Evolutionary conservation across 2,329 filamentous ascomycete species (phyloP).

Genomic region (Phoma sp.): DNA sequence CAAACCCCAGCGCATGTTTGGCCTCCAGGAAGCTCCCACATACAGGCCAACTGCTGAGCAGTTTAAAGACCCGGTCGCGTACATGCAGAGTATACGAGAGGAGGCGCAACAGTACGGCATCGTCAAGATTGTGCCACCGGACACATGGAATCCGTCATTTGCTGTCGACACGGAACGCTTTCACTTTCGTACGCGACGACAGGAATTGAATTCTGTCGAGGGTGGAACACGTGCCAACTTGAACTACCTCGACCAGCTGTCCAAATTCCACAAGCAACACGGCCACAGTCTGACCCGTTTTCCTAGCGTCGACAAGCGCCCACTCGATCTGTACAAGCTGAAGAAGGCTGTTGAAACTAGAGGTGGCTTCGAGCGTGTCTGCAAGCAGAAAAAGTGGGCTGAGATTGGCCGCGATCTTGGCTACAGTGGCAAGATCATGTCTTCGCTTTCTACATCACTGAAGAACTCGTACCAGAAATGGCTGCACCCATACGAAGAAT

Average conservation of each 20-base stretch:
- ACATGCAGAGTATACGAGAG: constrained; percentile 87
- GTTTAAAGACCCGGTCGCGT: constrained; percentile 92
- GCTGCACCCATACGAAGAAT: constrained; percentile 96
- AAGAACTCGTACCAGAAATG: constrained; percentile 99
- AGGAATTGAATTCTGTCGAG: constrained; percentile 97
- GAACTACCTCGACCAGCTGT: constrained; percentile 92
- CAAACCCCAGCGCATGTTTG: constrained; percentile 82
- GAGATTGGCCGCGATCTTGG: constrained; percentile 96
- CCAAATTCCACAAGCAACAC: constrained; percentile 96
- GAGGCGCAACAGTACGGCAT: constrained; percentile 89
- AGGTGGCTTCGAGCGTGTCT: constrained; percentile 94
- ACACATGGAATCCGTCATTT: constrained; percentile 92
- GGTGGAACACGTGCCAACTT: constrained; percentile 97
- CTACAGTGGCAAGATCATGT: constrained; percentile 99
- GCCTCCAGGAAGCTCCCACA: constrained; percentile 85
- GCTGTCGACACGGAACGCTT: constrained; percentile 98
- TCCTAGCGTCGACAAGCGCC: constrained; percentile 96
- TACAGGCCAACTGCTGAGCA: constrained; percentile 91
- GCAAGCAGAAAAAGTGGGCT: constrained; percentile 98
- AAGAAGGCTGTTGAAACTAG: constrained; percentile 96
- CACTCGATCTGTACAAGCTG: constrained; percentile 90
- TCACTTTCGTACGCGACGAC: constrained; percentile 93
- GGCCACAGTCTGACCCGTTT: constrained; percentile 92
- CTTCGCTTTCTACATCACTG: constrained; percentile 92
- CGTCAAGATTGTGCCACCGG: constrained; percentile 93